Conservation (phyloP, 2,329 filamentous ascomycete genomes). For the Graphiopsis chlorocephala region DNA sequence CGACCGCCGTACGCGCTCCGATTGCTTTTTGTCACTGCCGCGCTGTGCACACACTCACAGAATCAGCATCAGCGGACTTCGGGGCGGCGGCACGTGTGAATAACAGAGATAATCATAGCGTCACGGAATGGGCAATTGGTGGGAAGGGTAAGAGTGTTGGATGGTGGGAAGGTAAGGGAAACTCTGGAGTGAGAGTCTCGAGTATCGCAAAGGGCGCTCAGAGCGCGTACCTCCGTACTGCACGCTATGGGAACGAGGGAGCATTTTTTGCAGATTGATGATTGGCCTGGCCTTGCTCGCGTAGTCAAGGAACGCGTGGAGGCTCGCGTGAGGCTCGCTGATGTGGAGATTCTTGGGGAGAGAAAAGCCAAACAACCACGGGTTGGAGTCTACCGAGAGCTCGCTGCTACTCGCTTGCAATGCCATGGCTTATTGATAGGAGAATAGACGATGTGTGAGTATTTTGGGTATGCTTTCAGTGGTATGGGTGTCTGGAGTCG, state of each 20-base stretch:
- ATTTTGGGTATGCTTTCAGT: neutral
- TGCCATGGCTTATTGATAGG: neutral
- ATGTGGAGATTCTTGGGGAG: neutral
- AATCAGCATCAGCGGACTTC: neutral
- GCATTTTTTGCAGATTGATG: neutral
- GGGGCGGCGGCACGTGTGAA: neutral
- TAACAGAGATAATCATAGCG: neutral
- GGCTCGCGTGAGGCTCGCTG: constrained; percentile 1
- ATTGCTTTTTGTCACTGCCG: neutral
- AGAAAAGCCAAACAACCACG: neutral
- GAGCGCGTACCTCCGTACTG: no score
- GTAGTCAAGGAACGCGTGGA: constrained; percentile 1
- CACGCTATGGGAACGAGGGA: neutral
- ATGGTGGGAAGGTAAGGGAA: neutral
- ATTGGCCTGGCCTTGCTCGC: neutral
- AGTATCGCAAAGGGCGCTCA: neutral
- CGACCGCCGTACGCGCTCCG: neutral
- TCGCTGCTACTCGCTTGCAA: neutral
- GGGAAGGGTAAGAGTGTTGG: neutral
- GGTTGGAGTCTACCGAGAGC: neutral
- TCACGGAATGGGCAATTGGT: neutral
- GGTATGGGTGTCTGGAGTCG: neutral
- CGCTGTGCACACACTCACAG: neutral
- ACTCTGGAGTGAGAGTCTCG: neutral
- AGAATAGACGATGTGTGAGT: neutral